Base-by-base conservation (phyloP, 2,329 filamentous ascomycete genomes). In the Xylaria digitata region DNA sequence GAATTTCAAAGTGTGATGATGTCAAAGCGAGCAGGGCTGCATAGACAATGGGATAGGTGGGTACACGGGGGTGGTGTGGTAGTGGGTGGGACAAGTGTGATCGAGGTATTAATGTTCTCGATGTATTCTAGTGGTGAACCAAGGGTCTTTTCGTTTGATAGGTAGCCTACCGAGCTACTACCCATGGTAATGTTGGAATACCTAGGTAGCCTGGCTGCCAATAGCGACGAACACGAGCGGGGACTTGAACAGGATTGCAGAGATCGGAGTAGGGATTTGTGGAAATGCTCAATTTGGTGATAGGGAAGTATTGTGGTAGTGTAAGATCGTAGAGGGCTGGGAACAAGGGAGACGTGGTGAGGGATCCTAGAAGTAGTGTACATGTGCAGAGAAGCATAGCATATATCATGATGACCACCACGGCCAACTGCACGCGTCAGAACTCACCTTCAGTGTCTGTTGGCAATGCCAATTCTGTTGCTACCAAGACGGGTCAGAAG, bases 401-500 rank as follows among this genome's bases (percentile, higher is more conserved):
- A 7, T 15, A 40, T 11, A 26, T 60, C 13, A 26, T 60, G 15
- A 40, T 8, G 21, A 26, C 6, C 19, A 23, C 21, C 19, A 15
- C 23, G 0, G 19, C 40, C 42, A 30, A 21, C 3, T 34, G 23
- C 19, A 54, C 6, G 17, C 17, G 52, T 49, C 46, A 21, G 30
- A 6, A 61, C 64, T 30, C 61, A 70, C 70, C 62, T 68, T 66
- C 61, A 55, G 62, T 63, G 45, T 70, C 65, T 62, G 50, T 61
- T 59, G 75, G 68, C 74, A 70, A 75, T 73, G 73, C 70, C 75
- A 72, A 74, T 73, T 68, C 64, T 73, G 80, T 79, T 80, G 81
- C 79, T 83, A 83, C 84, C 84, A 85, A 71, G 68, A 70, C 52
- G 63, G 45, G 65, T 77, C 81, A 80, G 77, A 82, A 64, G 66